These are phyloP conservation scores for Coprinopsis sp. DNA, from an alignment of 768 basidiomycete genomes.

Conservation along the genomic window DNA sequence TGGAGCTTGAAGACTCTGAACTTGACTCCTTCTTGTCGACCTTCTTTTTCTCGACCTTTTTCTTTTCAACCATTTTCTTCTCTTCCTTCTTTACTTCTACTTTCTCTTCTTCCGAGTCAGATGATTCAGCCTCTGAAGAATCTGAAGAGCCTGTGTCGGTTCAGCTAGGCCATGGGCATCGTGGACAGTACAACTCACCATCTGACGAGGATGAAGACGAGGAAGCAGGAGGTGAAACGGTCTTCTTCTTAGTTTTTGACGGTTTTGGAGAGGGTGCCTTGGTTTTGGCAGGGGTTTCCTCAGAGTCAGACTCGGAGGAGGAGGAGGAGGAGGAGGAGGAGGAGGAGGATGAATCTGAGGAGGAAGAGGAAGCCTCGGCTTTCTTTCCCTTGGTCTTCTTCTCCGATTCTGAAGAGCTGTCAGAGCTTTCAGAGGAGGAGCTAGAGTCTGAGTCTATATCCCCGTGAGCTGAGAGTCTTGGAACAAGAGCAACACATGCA, in stretches of 20 bases:
- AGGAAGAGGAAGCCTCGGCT: conserved; percentile 13
- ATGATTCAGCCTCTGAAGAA: conserved; percentile 18
- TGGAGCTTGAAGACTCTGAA: conserved; percentile 23
- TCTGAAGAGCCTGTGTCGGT: not conserved
- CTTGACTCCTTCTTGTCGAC: conserved; percentile 1
- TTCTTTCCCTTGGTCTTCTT: conserved; percentile 20
- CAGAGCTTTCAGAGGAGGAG: conserved; percentile 15
- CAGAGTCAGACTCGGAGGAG: conserved; percentile 22
- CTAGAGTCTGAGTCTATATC: conserved; percentile 23
- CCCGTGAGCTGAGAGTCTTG: conserved; percentile 13
- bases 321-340: conserved; percentile 19
- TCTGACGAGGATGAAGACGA: conserved; percentile 13
- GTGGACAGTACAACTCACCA: too few relatives aligned
- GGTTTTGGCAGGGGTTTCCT: conserved; percentile 2
- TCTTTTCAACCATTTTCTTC: too few relatives aligned
- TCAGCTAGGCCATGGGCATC: too few relatives aligned
- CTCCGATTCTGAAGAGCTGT: conserved; percentile 18
- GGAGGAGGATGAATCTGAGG: conserved; percentile 21
- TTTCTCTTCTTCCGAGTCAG: conserved; percentile 19
- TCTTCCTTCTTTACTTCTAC: not conserved
- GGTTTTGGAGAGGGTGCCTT: conserved; percentile 9
- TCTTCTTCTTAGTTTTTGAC: conserved; percentile 4
- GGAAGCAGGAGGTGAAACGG: too few relatives aligned
- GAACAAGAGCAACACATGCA: too few relatives aligned
- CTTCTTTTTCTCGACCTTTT: too few relatives aligned